Evolutionary conservation across 345 rosid species (phyloP), one percentile per base, ranked within the genome.

Genomic region (Heritiera littoralis): DNA sequence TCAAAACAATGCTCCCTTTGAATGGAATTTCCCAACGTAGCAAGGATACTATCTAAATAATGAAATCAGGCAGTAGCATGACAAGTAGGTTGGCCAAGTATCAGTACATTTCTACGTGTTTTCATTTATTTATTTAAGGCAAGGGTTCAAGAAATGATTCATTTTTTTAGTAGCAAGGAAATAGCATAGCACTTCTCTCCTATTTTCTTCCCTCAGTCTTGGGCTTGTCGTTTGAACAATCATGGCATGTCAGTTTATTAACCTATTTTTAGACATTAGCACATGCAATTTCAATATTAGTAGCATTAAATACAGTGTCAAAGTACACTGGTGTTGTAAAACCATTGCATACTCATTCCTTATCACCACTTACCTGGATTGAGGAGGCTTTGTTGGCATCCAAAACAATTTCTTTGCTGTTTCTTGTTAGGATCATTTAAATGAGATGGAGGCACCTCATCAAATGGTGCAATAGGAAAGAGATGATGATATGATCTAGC

Each of bases 401-500:
- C 97, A 78, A 95, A 94, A 84, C 98, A 94, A 72, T 79, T 84
- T 83, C 80, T 87, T 45, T 77, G 81, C n/a, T 82, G 52, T 78
- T 74, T 88, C 66, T 70, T 80, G 68, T 65, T 87, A 38, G 76
- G 77, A 83, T 85, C 87, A 82, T 66, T 86, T 48, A 80, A 74
- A 64, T 73, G 82, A 71, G 83, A 59, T n/a, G 85, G 66, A 64
- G 88, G 77, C 60, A 88, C 88, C 81, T 94, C 99, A 43, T 89
- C 91, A 80, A 94, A 96, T 60, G 93, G 95, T 54, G 90, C 84
- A 56, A 94, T 91, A 11, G 99, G 99, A 84, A 93, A 96, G 76
- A 96, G 92, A 83, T 96, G 98, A 86, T 92, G 99, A 75, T 96
- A 94, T 12, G 99, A 96, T 86, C 98, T 91, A 1, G 98, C 98